These are phyloP conservation scores for Sporothrix pallida DNA, from an alignment of 2,329 filamentous ascomycete species.

Conservation along the genomic window DNA sequence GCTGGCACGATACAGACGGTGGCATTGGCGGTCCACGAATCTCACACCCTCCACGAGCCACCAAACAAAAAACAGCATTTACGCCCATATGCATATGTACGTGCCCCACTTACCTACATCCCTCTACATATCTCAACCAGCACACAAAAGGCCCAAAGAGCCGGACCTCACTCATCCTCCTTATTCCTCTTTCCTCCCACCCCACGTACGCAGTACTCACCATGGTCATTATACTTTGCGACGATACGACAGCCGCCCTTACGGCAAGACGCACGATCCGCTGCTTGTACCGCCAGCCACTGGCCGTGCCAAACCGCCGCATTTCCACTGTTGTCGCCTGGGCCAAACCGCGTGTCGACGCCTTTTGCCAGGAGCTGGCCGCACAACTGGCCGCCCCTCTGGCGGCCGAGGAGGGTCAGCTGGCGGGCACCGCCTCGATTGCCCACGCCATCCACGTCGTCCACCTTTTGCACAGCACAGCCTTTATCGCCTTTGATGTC, in stretches of 20 bases:
- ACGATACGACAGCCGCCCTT: neutral
- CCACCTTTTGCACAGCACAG: neutral
- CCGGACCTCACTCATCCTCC: neutral
- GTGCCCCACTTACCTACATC: too few species aligned
- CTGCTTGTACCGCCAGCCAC: neutral
- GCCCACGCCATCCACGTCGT: neutral
- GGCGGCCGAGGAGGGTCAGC: too few species aligned
- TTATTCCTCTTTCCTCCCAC: neutral
- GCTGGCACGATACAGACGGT: too few species aligned
- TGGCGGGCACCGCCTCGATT: neutral
- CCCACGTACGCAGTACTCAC: neutral
- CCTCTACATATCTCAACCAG: too few species aligned
- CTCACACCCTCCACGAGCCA: too few species aligned
- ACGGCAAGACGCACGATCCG: neutral
- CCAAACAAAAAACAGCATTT: too few species aligned
- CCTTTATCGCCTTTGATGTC: neutral
- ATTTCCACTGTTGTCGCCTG: neutral
- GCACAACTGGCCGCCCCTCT: too few species aligned
- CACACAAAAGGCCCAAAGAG: neutral
- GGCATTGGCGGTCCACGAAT: too few species aligned
- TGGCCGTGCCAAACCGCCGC: neutral
- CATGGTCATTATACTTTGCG: constrained; percentile 1
- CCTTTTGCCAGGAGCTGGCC: neutral
- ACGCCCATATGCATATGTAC: too few species aligned
- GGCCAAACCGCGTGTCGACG: neutral